phyloP scores from a whole-genome alignment of 345 rosid species.

The Alliaria petiolata region DNA sequence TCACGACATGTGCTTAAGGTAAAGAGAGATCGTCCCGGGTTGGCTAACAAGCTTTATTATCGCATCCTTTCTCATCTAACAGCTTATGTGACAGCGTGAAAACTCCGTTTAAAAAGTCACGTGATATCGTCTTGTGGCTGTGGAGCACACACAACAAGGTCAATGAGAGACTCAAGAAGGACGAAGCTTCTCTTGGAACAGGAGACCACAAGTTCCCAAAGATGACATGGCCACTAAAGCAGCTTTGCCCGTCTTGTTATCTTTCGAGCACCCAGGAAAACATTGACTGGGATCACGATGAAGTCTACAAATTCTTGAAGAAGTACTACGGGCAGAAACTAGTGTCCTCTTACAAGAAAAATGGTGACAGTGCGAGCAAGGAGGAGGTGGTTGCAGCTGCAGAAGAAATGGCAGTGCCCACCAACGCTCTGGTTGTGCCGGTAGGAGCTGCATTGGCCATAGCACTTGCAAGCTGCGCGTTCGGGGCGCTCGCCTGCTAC shows the following conservation, averaged over 20 bases:
- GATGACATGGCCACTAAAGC: slow-evolving; percentile 87
- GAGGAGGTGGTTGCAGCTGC: slow-evolving; percentile 37
- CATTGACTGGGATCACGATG: slow-evolving; percentile 66
- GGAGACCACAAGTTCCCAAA: slow-evolving; percentile 92
- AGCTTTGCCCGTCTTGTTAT: slow-evolving; percentile 78
- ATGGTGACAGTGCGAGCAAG: slow-evolving; percentile 34
- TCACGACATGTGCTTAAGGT: slow-evolving; percentile 88
- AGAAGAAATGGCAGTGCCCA: slow-evolving; percentile 59
- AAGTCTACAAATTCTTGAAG: slow-evolving; percentile 71
- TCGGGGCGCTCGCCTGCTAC: slow-evolving; percentile 95
- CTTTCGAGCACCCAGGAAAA: slow-evolving; percentile 32
- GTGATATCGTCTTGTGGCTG: slow-evolving; percentile 81
- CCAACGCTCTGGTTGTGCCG: slow-evolving; percentile 81
- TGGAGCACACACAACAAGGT: slow-evolving; percentile 93
- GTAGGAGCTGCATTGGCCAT: slow-evolving; percentile 96
- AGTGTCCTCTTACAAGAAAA: slow-evolving; percentile 62
- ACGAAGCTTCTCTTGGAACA: slow-evolving; percentile 72
- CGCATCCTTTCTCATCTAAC: slow-evolving; percentile 4
- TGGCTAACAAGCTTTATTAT: not conserved
- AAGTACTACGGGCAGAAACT: slow-evolving; percentile 65
- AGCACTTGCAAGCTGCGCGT: slow-evolving; percentile 94
- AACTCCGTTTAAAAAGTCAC: slow-evolving; percentile 63
- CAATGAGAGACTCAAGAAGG: slow-evolving; percentile 72
- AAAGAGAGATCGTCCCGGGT: slow-evolving; percentile 2
- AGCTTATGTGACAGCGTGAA: slow-evolving; percentile 47